A percentile compares a stretch with the other conserved stretches of the same genome.
phyloP scores from a whole-genome alignment of 257 asterid species.

The Petunia secreta region DNA sequence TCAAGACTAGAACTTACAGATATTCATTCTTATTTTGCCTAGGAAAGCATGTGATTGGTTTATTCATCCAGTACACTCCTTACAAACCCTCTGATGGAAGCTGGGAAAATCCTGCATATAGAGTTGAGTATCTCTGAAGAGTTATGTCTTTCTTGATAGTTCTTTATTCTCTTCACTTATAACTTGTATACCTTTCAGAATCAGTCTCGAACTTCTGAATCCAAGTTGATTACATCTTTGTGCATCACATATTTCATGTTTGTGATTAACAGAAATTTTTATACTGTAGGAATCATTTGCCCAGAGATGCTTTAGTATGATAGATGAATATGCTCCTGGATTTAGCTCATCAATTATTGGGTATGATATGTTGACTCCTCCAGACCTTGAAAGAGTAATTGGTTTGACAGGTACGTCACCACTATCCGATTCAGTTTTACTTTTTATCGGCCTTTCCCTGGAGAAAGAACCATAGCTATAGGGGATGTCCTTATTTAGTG shows the following conservation, averaged over 20 bases:
- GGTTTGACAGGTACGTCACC: slow-evolving; percentile 75
- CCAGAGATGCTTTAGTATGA: slow-evolving; percentile 71
- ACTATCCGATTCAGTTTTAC: slow-evolving; percentile 18
- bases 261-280: slow-evolving; percentile 16
- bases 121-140: slow-evolving; percentile 55
- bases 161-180: not conserved
- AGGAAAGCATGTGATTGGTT: slow-evolving; percentile 92
- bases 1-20: slow-evolving; percentile 8
- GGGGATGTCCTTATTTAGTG: not conserved
- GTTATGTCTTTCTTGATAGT: not conserved
- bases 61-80: slow-evolving; percentile 95
- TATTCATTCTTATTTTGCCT: slow-evolving; percentile 29
- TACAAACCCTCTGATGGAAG: slow-evolving; percentile 87
- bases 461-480: slow-evolving; percentile 7
- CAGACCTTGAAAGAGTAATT: slow-evolving; percentile 85
- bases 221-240: not conserved
- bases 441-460: not conserved
- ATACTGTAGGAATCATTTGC: slow-evolving; percentile 72
- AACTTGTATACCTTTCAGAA: not conserved
- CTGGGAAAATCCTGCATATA: slow-evolving; percentile 86
- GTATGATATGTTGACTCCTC: slow-evolving; percentile 97
- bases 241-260: slow-evolving; percentile 23
- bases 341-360: slow-evolving; percentile 79
- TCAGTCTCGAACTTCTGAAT: not conserved
- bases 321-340: slow-evolving; percentile 96